Evolutionary conservation across 2,329 filamentous ascomycete species (phyloP), one percentile per base, ranked within the genome.

Genomic region (Endothia cerciana): DNA sequence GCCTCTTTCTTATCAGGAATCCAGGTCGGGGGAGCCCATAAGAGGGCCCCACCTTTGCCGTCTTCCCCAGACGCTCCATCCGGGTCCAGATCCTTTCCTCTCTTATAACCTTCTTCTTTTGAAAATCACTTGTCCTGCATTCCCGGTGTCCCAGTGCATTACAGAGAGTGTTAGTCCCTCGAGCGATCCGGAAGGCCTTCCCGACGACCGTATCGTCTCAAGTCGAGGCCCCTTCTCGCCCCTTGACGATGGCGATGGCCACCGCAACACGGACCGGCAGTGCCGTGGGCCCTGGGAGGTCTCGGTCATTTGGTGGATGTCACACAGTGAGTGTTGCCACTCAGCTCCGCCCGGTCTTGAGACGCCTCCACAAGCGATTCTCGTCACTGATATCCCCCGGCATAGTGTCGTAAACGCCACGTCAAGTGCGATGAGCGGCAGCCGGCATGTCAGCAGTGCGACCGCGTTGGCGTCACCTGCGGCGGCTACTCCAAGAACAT

Each of bases 401-500:
- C 22, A 47, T 47, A 62, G 60, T 62, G 49, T 17, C 60, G 47
- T 15, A 62, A 22, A 15, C 60, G 49, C 49, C 60, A 62, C 10
- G 30, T 62, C 15, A 62, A 62, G 15, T 62, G 60, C 10, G 60
- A 62, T 6, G 47, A 62, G 33, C 22, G 47, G 17, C 60, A 51
- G 38, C 60, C 36, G 17, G n/a, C 60, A 43, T 62, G 47, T 19
- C 55, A 38, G n/a, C 36, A 36, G 3, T 62, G 49, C 19, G 30
- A 36, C 15, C 45, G 53, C 7, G 38, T 33, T 1, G 60, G 60
- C 25, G 45, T 62, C 33, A 13, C 17, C 15, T 55, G 60, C 28
- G 60, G 60, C n/a, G 60, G 77, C 3, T 79, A 79, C 63, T 72
- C 74, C 62, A 78, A 76, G 38, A 73, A 70, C 47, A 73, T 79